Percentiles rank a stretch among this genome's conserved stretches.
Evolutionary conservation across 306 rosid species (phyloP).

Genomic region (Alnus glutinosa): DNA sequence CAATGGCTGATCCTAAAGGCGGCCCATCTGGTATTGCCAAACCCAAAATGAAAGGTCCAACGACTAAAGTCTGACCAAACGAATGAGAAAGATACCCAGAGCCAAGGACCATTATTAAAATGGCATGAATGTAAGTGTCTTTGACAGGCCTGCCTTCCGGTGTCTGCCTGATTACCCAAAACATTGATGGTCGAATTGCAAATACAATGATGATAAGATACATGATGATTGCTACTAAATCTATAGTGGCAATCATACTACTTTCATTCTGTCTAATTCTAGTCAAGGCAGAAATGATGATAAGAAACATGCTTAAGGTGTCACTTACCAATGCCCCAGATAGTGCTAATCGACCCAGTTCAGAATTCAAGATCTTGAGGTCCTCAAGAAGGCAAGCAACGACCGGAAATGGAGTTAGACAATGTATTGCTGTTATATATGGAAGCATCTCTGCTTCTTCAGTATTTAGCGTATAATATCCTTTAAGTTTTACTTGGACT

Average conservation of each 20-base stretch:
- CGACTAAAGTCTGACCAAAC: conserved; percentile 25
- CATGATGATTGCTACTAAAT: neutral
- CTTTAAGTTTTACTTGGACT: neutral
- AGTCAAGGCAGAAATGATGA: neutral
- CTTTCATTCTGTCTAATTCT: rapidly evolving
- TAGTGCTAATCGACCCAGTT: conserved; percentile 47
- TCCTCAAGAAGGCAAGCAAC: conserved; percentile 33
- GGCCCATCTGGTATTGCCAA: conserved; percentile 68
- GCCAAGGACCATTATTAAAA: conserved; percentile 31
- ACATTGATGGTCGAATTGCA: conserved; percentile 42
- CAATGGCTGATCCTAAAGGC: conserved; percentile 58
- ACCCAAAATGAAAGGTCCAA: conserved; percentile 63
- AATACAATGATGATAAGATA: neutral
- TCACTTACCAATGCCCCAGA: conserved; percentile 52
- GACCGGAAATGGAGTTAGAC: conserved; percentile 37
- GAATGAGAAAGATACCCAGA: conserved; percentile 23
- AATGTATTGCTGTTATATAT: conserved; percentile 19
- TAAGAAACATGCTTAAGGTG: neutral
- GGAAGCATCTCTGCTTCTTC: neutral
- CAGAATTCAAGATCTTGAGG: conserved; percentile 48
- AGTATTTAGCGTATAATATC: neutral
- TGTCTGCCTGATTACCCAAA: conserved; percentile 47
- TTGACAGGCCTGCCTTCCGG: conserved; percentile 58
- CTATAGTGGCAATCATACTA: neutral
- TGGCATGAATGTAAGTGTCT: conserved; percentile 22